Percentiles rank a stretch among this genome's conserved stretches.
Evolutionary conservation across 202 grass and related monocot genomes (phyloP).

Genomic region (Zizania palustris): DNA sequence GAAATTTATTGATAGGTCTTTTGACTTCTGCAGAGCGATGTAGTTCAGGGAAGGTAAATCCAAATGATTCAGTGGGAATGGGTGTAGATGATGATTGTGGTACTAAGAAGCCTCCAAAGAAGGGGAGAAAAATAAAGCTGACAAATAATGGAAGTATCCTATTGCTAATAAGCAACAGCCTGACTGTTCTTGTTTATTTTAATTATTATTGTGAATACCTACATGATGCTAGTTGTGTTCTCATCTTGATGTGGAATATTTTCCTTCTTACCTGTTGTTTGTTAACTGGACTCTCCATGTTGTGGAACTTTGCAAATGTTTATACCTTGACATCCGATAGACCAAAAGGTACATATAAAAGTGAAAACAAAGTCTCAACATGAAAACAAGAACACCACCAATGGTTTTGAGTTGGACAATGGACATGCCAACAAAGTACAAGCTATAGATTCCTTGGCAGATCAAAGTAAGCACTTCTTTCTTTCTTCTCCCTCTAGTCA

Average conservation of each 20-base stretch:
- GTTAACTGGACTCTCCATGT: constrained; percentile 23
- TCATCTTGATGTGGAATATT: background rate
- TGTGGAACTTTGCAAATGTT: constrained; percentile 36
- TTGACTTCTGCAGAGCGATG: constrained; percentile 65
- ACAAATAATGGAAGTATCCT: constrained; percentile 78
- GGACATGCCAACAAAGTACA: constrained; percentile 44
- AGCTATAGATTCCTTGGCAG: constrained; percentile 38
- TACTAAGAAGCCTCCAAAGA: constrained; percentile 69
- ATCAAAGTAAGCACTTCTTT: constrained; percentile 58
- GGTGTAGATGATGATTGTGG: constrained; percentile 50
- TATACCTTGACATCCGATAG: constrained; percentile 54
- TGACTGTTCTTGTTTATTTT: constrained; percentile 32
- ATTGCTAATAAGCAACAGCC: constrained; percentile 35
- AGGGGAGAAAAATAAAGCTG: constrained; percentile 73
- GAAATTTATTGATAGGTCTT: constrained; percentile 21
- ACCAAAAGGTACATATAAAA: constrained; percentile 62
- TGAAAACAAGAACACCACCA: constrained; percentile 43
- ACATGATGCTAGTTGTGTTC: constrained; percentile 17
- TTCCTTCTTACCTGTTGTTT: constrained; percentile 20
- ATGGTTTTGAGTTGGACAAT: constrained; percentile 47
- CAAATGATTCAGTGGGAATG: constrained; percentile 48
- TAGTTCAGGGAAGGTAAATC: constrained; percentile 50
- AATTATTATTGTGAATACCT: constrained; percentile 23
- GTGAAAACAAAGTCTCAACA: constrained; percentile 48
- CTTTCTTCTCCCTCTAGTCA: background rate